phyloP scores from a whole-genome alignment of 164 flowering plant genomes.

The Litsea cubeba region DNA sequence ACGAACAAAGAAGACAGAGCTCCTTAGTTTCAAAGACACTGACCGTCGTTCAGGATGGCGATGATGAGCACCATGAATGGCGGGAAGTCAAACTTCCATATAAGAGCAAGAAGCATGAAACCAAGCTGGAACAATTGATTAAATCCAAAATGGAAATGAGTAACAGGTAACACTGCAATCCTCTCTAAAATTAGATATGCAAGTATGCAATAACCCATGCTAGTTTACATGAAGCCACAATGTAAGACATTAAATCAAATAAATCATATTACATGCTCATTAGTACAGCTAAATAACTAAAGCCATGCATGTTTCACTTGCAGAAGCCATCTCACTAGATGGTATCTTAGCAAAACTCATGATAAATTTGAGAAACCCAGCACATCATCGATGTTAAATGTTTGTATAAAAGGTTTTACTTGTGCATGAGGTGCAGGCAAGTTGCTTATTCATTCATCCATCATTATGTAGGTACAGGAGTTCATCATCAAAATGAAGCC shows the following conservation, averaged over 20 bases:
- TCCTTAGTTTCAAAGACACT: conserved; percentile 11
- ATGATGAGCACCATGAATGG: conserved; percentile 97
- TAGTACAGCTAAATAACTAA: not conserved
- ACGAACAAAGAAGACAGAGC: not conserved
- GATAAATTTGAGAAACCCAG: not conserved
- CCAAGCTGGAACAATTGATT: conserved; percentile 54
- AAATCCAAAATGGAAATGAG: not conserved
- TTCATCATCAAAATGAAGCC: not conserved
- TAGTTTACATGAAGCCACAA: not conserved
- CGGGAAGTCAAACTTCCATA: conserved; percentile 89
- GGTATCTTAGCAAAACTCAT: not conserved
- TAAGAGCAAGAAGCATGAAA: conserved; percentile 82
- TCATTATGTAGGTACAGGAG: not conserved
- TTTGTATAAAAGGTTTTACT: not conserved
- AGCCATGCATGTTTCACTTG: not conserved
- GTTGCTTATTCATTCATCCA: not conserved
- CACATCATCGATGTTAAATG: not conserved
- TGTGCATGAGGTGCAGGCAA: not conserved
- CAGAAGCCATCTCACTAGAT: not conserved
- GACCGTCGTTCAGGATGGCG: conserved; percentile 88
- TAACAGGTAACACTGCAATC: not conserved
- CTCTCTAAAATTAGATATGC: not conserved
- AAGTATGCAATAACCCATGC: not conserved
- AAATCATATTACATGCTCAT: not conserved
- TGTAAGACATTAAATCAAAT: not conserved